A percentile compares a stretch with the other conserved stretches of the same genome.
Evolutionary conservation across 2,329 filamentous ascomycete species (phyloP).

Genomic region (Talaromyces marneffei): DNA sequence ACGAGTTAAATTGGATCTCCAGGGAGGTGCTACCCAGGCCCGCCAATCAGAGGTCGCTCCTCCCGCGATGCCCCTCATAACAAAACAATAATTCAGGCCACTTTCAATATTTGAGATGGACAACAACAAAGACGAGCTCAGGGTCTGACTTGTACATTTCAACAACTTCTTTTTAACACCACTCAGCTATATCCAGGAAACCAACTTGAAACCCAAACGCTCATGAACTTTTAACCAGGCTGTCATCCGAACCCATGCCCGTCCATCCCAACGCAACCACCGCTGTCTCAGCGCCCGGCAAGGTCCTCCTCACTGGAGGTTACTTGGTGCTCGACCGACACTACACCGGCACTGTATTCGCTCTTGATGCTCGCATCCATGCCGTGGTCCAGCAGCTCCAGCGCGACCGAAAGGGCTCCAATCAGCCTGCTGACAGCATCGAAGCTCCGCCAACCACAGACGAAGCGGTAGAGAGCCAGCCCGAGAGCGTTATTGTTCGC

Average conservation of each 20-base stretch:
- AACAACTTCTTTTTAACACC: background rate
- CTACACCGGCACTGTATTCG: conserved; percentile 69
- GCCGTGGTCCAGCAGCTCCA: conserved; percentile 52
- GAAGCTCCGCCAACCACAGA: conserved; percentile 22
- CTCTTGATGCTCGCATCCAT: conserved; percentile 59
- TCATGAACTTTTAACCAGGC: background rate
- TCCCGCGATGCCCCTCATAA: conserved; percentile 4
- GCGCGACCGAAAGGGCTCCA: conserved; percentile 21
- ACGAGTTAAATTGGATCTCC: background rate
- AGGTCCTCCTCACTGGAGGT: conserved; percentile 89
- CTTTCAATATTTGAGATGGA: background rate
- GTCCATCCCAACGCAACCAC: conserved; percentile 22
- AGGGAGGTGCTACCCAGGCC: background rate
- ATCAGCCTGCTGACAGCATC: background rate
- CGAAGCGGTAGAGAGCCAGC: conserved; percentile 52
- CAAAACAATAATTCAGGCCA: background rate
- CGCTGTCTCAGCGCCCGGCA: conserved; percentile 85
- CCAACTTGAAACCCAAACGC: background rate
- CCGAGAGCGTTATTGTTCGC: conserved; percentile 70
- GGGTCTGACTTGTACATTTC: background rate
- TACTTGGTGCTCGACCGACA: conserved; percentile 87
- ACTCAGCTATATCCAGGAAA: background rate
- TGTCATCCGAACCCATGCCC: conserved; percentile 6
- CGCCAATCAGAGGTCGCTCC: background rate
- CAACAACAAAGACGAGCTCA: background rate